Evolutionary conservation across 495 filamentous ascomycete genomes (phyloP).

Genomic region (Hyaloscypha finlandica): DNA sequence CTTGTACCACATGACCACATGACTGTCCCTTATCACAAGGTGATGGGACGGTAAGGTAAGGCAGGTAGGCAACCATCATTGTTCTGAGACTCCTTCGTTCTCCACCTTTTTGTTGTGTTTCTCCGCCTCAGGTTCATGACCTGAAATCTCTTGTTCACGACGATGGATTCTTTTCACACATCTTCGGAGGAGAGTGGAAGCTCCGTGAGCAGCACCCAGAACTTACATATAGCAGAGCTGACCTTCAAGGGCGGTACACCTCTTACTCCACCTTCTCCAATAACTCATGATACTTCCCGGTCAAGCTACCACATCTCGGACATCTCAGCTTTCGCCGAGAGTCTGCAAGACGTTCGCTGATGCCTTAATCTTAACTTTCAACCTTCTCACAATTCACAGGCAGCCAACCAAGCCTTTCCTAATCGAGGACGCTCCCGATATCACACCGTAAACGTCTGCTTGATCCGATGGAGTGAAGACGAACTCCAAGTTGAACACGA

Average conservation of each 20-base stretch:
- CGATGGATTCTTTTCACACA: neutral
- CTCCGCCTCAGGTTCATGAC: neutral
- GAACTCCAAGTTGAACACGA: conserved; percentile 52
- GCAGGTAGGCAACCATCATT: neutral
- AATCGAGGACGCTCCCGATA: conserved; percentile 49
- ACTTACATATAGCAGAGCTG: neutral
- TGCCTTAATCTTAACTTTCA: neutral
- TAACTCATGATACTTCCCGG: conserved; percentile 52
- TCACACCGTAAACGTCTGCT: conserved; percentile 50
- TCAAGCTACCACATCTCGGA: conserved; percentile 54
- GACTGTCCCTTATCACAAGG: neutral
- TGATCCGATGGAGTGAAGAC: conserved; percentile 58
- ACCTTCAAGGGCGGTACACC: neutral
- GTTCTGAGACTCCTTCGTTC: neutral
- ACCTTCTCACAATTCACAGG: conserved; percentile 34
- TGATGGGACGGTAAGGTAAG: neutral
- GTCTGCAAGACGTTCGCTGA: conserved; percentile 44
- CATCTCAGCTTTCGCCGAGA: conserved; percentile 49
- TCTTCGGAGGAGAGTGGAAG: neutral
- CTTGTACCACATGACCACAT: neutral
- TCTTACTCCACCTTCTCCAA: neutral
- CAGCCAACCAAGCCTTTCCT: conserved; percentile 50
- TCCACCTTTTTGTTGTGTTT: neutral
- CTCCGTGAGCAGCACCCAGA: neutral
- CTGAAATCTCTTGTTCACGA: neutral